Evolutionary conservation across 495 filamentous ascomycete genomes (phyloP), one percentile per base, ranked within the genome.

Genomic region (Lasiosphaeriaceae sp.): DNA sequence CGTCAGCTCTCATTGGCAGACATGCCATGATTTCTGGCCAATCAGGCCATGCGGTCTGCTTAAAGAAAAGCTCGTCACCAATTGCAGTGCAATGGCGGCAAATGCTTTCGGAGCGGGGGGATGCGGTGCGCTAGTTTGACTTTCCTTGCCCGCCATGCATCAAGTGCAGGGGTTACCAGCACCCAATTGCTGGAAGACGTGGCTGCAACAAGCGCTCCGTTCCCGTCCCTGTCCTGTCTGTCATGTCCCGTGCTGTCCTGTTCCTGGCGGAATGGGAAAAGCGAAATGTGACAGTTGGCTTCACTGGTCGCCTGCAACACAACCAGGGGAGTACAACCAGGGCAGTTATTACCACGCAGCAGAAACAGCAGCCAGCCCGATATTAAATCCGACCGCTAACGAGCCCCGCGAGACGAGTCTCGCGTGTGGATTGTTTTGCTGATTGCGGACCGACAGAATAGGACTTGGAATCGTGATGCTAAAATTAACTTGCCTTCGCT

Each of bases 381-480:
- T 59, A 59, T 59, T 59, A 54, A 54, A 59, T 49, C 44, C 34
- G 31, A 53, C 43, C 39, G 43, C 56, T 39, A 43, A 16, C 39
- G 14, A 43, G n/a, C 39, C n/a, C 39, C n/a, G 14, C 14, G 39
- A 43, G 39, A 37, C 34, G 8, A 17, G 39, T 11, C n/a, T 17
- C 39, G n/a, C 39, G 39, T 43, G 41, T 22, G 19, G 22, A 19
- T 19, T 14, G 19, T 47, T 58, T 17, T 44, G 26, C 48, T 56
- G 52, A 60, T 56, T 52, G 48, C 58, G 53, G 58, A 39, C n/a
- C 5, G 14, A 5, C 16, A 34, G 29, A 26, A 43, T 11, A 2
- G 4, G 35, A 12, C 39, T 24, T 19, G 45, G 19, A 19, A 45
- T 48, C 43, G 46, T 51, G 53, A 47, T 52, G 53, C 58, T 60